Conservation (phyloP, 1,139 yeast genomes). For the Candida smagusa region DNA sequence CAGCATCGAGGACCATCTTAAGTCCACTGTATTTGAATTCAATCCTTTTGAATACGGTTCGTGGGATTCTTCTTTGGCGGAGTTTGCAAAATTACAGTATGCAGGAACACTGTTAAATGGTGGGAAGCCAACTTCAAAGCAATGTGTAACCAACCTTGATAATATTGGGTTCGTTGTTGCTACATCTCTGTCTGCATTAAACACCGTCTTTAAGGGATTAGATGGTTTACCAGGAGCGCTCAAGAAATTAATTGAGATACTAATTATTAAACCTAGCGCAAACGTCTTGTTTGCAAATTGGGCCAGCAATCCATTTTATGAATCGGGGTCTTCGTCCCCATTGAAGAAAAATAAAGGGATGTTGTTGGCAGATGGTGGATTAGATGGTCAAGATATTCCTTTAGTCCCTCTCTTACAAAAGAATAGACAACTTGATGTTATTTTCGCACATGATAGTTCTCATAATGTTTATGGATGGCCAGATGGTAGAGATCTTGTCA, state of each 20-base stretch:
- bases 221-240: conserved; percentile 28
- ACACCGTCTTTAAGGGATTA: conserved; percentile 48
- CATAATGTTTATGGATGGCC: conserved; percentile 16
- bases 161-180: conserved; percentile 19
- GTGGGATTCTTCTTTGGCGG: conserved; percentile 17
- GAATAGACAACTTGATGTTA: conserved; percentile 17
- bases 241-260: conserved; percentile 38
- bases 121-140: conserved; percentile 18
- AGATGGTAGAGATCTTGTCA: conserved; percentile 15
- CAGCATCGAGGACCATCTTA: conserved; percentile 9
- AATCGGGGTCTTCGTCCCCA: conserved; percentile 12
- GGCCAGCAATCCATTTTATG: conserved; percentile 21
- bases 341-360: conserved; percentile 7
- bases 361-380: conserved; percentile 20
- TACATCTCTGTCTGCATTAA: conserved; percentile 18
- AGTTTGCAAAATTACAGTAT: conserved; percentile 27
- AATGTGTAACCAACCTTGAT: conserved; percentile 18
- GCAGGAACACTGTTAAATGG: conserved; percentile 27
- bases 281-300: conserved; percentile 13
- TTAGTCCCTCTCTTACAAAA: conserved; percentile 17
- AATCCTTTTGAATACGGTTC: conserved; percentile 21
- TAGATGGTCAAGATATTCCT: conserved; percentile 19
- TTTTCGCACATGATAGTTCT: conserved; percentile 19
- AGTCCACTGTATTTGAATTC: conserved; percentile 19
- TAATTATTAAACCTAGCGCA: conserved; percentile 7